Conservation (phyloP, 2,329 filamentous ascomycete genomes). For the Aspergillus pseudoviridinutans region DNA sequence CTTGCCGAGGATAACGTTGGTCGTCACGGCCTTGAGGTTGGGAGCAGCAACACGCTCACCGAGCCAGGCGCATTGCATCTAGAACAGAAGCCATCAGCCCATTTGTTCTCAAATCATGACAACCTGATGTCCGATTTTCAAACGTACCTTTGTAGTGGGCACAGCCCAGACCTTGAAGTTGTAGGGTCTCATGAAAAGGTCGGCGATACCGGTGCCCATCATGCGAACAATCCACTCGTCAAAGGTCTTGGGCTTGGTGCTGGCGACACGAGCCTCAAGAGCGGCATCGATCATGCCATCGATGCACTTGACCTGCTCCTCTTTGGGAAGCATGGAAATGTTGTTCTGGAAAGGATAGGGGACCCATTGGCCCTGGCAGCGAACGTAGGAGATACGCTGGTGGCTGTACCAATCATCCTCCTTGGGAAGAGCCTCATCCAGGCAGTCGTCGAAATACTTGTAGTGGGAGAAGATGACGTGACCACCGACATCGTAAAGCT, state of each 20-base stretch:
- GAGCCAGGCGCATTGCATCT: conserved; percentile 99
- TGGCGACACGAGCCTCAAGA: conserved; percentile 77
- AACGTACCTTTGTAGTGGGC: conserved; percentile 83
- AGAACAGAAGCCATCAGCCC: not conserved
- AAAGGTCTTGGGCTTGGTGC: conserved; percentile 91
- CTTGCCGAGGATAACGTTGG: conserved; percentile 95
- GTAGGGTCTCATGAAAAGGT: conserved; percentile 98
- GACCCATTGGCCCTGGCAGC: conserved; percentile 94
- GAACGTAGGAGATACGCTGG: conserved; percentile 98
- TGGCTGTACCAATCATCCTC: conserved; percentile 95
- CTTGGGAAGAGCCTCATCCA: conserved; percentile 92
- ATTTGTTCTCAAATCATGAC: not conserved
- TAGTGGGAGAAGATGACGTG: conserved; percentile 99
- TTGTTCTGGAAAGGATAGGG: conserved; percentile 99
- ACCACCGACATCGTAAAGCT: conserved; percentile 98
- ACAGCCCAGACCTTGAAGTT: conserved; percentile 99
- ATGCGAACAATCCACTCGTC: conserved; percentile 97
- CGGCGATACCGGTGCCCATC: conserved; percentile 82
- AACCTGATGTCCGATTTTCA: not conserved
- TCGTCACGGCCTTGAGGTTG: conserved; percentile 87
- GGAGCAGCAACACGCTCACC: conserved; percentile 97
- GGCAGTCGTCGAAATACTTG: conserved; percentile 99
- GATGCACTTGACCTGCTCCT: conserved; percentile 91
- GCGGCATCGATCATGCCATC: conserved; percentile 95
- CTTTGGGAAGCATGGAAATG: conserved; percentile 95